Base-by-base conservation (phyloP, 164 flowering plant species). In the Stephania yunnanensis region DNA sequence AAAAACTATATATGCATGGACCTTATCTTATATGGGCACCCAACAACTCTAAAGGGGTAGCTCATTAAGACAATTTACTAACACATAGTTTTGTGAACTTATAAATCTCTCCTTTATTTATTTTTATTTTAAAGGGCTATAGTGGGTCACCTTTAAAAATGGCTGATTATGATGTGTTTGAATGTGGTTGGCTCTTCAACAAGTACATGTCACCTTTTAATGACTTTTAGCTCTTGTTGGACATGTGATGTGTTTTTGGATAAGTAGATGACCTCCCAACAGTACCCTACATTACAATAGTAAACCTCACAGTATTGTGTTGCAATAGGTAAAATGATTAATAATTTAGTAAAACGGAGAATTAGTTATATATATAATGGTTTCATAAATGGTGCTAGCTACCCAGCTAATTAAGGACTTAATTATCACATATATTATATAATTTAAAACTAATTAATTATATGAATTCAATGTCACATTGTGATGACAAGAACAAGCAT, bases 51-150 rank as follows among this genome's bases (percentile, higher is more conserved):
- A 10, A 50, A 15, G 12, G 36, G 42, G 42, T 36, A 36, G 12
- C 55, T 50, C 55, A 50, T 50, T 50, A 50, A 50, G 55, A 50
- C 55, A 50, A 73, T 73, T 73, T 73, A 73, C 70, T n/a, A 20
- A 64, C 69, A 64, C 75, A 73, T 45, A 69, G 36, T 73, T 55
- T 12, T 65, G 70, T 44, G 69, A 25, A 36, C 31, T 25, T 12
- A 55, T 36, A 36, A 36, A 36, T 36, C 42, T 36, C 42, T 36
- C 42, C 42, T 36, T 36, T 36, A 46, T 17, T 67, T 2, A 29
- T 10, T 8, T 64, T 61, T 42, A n/a, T n/a, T 42, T 36, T 17
- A 46, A 65, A 19, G 10, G 42, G 48, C 55, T 73, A n/a, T 10
- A 6, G 52, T 22, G 48, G 20, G 30, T 55, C 68, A 11, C n/a